These are phyloP conservation scores for Neurospora sp. DNA, from an alignment of 495 filamentous ascomycete species.

Conservation along the genomic window DNA sequence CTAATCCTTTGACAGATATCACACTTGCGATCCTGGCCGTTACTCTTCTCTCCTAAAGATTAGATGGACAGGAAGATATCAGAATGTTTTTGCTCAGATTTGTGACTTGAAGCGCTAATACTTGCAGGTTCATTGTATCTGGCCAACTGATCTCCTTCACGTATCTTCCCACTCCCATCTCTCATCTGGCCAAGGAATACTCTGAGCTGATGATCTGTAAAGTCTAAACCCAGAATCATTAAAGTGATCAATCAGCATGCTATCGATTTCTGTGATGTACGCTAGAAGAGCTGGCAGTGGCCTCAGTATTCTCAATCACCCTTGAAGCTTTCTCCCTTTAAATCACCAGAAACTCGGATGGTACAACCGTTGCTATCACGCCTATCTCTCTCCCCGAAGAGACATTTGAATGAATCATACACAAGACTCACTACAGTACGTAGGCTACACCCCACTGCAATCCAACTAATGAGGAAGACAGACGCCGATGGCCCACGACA, in stretches of 20 bases:
- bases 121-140: not conserved
- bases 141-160: not conserved
- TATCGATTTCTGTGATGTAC: not conserved
- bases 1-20: not conserved
- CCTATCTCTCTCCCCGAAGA: not conserved
- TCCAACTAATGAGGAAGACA: not conserved
- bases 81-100: not conserved
- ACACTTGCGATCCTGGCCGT: not conserved
- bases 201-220: not conserved
- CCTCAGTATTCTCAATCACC: not conserved
- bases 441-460: not conserved
- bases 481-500: not conserved
- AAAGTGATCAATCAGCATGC: not conserved
- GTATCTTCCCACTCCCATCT: not conserved
- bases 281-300: not conserved
- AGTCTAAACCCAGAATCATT: not conserved
- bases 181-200: not conserved
- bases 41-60: not conserved
- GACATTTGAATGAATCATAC: not conserved
- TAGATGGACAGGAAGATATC: not conserved
- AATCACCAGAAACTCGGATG: not conserved
- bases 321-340: not conserved
- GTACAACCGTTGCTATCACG: not conserved
- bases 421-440: not conserved
- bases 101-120: not conserved